Conservation (phyloP, 2,329 filamentous ascomycete species). For the Fusarium irregulare region DNA sequence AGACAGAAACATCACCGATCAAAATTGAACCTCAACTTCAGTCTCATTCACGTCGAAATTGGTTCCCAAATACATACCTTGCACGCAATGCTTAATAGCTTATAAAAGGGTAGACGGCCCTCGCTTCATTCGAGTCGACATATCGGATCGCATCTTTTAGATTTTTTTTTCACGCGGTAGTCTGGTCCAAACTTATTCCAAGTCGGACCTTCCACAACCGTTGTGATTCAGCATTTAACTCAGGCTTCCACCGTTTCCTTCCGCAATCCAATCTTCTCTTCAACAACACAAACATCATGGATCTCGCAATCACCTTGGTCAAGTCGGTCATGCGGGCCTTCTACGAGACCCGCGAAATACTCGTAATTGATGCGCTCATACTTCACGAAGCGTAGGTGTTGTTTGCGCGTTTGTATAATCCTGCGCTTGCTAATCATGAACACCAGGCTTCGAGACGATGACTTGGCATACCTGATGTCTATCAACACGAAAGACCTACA, state of each 20-base stretch:
- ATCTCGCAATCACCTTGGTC: constrained; percentile 78
- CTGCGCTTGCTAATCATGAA: constrained; percentile 66
- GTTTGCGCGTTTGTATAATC: constrained; percentile 48
- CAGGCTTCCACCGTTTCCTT: not conserved
- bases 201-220: not conserved
- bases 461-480: constrained; percentile 86
- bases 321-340: constrained; percentile 88
- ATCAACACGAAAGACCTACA: constrained; percentile 94
- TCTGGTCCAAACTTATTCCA: not conserved
- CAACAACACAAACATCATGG: constrained; percentile 51
- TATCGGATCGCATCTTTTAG: constrained; percentile 1
- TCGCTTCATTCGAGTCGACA: constrained; percentile 27
- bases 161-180: not conserved
- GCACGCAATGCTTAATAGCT: constrained; percentile 26
- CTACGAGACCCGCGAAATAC: constrained; percentile 84
- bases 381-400: constrained; percentile 79
- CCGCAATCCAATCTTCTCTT: not conserved
- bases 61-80: not conserved
- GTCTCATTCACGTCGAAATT: not conserved
- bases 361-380: constrained; percentile 87
- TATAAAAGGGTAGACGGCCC: constrained; percentile 34
- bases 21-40: not conserved
- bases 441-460: constrained; percentile 83
- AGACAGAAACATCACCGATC: not conserved
- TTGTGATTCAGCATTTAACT: not conserved